Percentiles rank a stretch among this genome's conserved stretches.
Conservation (phyloP, 805 yeast genomes). For the Kuraishia floccosa region DNA sequence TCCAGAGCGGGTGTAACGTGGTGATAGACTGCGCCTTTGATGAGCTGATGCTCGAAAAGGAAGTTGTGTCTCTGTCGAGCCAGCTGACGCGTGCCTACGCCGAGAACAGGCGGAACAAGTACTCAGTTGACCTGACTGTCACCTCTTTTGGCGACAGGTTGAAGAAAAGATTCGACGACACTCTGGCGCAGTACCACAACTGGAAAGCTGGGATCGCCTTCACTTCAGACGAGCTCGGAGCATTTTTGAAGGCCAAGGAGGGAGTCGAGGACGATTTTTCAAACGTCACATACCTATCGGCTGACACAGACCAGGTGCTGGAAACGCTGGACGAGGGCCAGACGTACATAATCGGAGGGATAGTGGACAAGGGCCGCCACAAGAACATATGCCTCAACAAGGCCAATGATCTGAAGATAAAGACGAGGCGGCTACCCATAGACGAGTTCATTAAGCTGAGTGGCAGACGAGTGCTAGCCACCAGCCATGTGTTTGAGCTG, state of each 20-base stretch:
- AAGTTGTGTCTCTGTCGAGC: constrained; percentile 55
- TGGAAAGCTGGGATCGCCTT: constrained; percentile 56
- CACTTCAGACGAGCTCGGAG: constrained; percentile 23
- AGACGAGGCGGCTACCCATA: constrained; percentile 75
- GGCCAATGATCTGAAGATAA: constrained; percentile 61
- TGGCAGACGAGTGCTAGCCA: constrained; percentile 84
- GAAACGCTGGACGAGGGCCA: constrained; percentile 51
- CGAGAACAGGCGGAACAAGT: constrained; percentile 51
- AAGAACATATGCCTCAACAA: constrained; percentile 71
- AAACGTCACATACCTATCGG: constrained; percentile 61
- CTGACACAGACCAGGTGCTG: constrained; percentile 72
- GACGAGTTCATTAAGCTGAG: constrained; percentile 72
- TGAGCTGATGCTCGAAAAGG: constrained; percentile 73
- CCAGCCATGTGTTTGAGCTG: constrained; percentile 90
- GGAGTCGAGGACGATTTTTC: constrained; percentile 16
- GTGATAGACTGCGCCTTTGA: constrained; percentile 90
- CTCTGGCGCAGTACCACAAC: constrained; percentile 41
- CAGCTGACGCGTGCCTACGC: constrained; percentile 81
- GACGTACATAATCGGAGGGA: constrained; percentile 89
- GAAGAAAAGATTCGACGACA: constrained; percentile 55
- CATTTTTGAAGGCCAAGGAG: constrained; percentile 15
- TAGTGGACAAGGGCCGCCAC: constrained; percentile 90
- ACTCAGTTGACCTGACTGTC: constrained; percentile 47
- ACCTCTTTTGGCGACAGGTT: constrained; percentile 58
- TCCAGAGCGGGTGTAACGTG: constrained; percentile 35